Evolutionary conservation across 345 rosid genomes (phyloP).

Genomic region (Populus davidiana): DNA sequence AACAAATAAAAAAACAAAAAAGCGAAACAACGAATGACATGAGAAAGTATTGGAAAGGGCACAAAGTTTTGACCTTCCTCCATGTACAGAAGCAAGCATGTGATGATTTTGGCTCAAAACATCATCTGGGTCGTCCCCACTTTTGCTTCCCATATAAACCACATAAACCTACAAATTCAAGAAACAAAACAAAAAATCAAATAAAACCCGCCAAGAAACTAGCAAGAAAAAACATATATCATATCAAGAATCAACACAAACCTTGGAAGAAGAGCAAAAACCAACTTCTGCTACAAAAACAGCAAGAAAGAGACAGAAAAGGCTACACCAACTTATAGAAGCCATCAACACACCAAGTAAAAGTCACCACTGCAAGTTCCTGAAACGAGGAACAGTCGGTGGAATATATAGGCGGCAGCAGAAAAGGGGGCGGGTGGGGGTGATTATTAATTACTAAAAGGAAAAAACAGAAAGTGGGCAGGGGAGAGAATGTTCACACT

Average conservation of each 20-base stretch:
- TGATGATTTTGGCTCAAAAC: conserved; percentile 30
- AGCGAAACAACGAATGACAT: neutral
- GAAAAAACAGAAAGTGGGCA: neutral
- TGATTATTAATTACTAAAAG: neutral
- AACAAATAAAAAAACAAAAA: neutral
- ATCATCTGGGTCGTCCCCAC: conserved; percentile 25
- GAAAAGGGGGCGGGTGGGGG: neutral
- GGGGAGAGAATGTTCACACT: neutral
- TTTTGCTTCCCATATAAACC: conserved; percentile 44
- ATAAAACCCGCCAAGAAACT: neutral
- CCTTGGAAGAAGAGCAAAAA: conserved; percentile 13
- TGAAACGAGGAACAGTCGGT: neutral
- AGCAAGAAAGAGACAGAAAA: conserved; percentile 3
- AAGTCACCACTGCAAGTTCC: neutral
- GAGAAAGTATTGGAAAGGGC: no score
- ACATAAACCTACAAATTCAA: conserved; percentile 35
- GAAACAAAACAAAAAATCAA: neutral
- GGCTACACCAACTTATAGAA: neutral
- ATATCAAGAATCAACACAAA: neutral
- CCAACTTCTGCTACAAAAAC: neutral
- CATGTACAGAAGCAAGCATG: conserved; percentile 42
- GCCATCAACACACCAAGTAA: neutral
- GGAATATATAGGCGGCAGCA: neutral
- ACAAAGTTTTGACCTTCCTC: conserved; percentile 36
- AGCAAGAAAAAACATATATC: neutral